These are phyloP conservation scores for Mycena vitilis DNA, from an alignment of 768 basidiomycete species.

Conservation along the genomic window DNA sequence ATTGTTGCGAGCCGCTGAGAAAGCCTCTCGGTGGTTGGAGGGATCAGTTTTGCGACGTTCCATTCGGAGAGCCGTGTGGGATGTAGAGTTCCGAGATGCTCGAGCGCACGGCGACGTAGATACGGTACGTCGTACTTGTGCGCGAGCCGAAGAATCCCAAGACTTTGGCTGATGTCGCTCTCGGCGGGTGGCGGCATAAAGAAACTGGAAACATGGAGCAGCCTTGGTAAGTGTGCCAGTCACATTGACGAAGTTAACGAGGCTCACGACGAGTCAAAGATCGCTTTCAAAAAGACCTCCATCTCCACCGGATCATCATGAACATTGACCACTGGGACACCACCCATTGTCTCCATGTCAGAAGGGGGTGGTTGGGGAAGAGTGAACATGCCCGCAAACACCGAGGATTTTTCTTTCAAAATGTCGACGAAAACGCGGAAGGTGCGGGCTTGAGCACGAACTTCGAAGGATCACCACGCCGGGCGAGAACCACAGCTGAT, in stretches of 20 bases:
- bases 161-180: neutral
- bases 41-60: neutral
- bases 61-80: constrained; percentile 2
- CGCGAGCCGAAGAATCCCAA: constrained; percentile 8
- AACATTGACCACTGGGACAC: constrained; percentile 18
- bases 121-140: constrained; percentile 22
- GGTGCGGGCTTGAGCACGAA: neutral
- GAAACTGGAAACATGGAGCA: neutral
- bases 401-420: constrained; percentile 1
- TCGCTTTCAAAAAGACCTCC: constrained; percentile 17
- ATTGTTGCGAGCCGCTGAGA: neutral
- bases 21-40: too few relatives aligned
- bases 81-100: neutral
- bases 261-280: constrained; percentile 19
- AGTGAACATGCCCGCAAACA: constrained; percentile 15
- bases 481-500: constrained; percentile 8
- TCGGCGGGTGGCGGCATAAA: constrained; percentile 17
- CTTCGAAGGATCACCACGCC: neutral
- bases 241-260: too few relatives aligned
- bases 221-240: too few relatives aligned
- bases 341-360: constrained; percentile 17
- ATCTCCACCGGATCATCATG: constrained; percentile 14
- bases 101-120: constrained; percentile 15
- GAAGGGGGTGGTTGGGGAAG: constrained; percentile 18
- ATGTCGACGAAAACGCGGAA: constrained; percentile 13